Conservation (phyloP, 2,329 filamentous ascomycete species). For the Calcarisporium arbuscula region DNA sequence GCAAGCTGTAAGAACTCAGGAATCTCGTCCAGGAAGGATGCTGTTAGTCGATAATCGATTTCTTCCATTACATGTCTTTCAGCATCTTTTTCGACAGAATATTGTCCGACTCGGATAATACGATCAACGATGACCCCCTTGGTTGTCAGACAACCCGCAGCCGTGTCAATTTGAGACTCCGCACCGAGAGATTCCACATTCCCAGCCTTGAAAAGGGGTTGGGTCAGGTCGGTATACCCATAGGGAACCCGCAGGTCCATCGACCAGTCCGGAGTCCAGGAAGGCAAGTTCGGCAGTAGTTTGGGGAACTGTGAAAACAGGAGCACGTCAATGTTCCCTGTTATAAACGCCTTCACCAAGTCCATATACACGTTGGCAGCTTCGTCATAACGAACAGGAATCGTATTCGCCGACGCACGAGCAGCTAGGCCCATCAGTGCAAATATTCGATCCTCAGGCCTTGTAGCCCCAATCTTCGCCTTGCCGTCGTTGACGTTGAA, state of each 20-base stretch:
- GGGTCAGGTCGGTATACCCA: slow-evolving; percentile 16
- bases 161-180: slow-evolving; percentile 4
- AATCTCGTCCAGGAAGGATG: slow-evolving; percentile 19
- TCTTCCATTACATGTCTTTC: slow-evolving; percentile 1
- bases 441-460: slow-evolving; percentile 24
- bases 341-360: too few species aligned
- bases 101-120: slow-evolving; percentile 14
- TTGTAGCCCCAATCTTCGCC: slow-evolving; percentile 18
- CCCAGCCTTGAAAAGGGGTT: slow-evolving; percentile 18
- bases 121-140: slow-evolving; percentile 16
- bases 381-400: slow-evolving; percentile 11
- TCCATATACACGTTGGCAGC: slow-evolving; percentile 13
- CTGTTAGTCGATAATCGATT: slow-evolving; percentile 16
- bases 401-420: slow-evolving; percentile 5
- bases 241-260: slow-evolving; percentile 19
- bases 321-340: slow-evolving; percentile 19
- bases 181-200: slow-evolving; percentile 1
- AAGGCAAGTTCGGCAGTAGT: slow-evolving; percentile 16
- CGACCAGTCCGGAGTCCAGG: slow-evolving; percentile 29
- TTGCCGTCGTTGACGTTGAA: slow-evolving; percentile 21
- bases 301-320: slow-evolving; percentile 23
- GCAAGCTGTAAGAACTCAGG: slow-evolving; percentile 15
- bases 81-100: slow-evolving; percentile 5
- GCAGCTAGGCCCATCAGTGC: slow-evolving; percentile 23
- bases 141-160: slow-evolving; percentile 9